These are phyloP conservation scores for Inga laurina DNA, from an alignment of 306 rosid species.

Conservation along the genomic window DNA sequence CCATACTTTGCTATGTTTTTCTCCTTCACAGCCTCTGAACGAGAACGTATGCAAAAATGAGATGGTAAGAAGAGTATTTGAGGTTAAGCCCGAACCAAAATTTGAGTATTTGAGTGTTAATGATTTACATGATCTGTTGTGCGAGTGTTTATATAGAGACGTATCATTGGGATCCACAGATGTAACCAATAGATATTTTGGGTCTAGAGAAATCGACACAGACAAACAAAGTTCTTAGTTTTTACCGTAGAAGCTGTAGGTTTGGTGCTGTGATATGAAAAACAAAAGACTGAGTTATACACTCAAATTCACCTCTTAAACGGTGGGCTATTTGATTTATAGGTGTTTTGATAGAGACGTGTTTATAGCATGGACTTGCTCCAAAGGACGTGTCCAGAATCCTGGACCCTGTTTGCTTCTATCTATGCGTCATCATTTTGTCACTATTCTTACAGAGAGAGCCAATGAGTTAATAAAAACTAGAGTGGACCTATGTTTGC, in stretches of 20 bases:
- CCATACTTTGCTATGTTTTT: conserved; percentile 17
- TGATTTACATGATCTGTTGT: neutral
- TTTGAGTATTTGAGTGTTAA: neutral
- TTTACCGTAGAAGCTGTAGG: neutral
- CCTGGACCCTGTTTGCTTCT: neutral
- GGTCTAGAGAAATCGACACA: neutral
- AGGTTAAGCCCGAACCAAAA: too few species aligned
- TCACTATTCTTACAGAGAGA: neutral
- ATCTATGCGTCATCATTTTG: neutral
- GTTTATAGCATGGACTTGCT: neutral
- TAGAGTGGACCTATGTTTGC: neutral
- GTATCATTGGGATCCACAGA: neutral
- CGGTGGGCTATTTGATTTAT: neutral
- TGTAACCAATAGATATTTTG: neutral
- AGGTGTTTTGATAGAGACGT: neutral
- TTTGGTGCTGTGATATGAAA: neutral
- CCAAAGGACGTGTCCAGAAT: neutral
- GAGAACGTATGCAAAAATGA: neutral
- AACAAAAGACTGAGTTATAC: neutral
- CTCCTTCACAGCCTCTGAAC: neutral
- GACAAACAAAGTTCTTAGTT: neutral
- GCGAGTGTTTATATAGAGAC: neutral
- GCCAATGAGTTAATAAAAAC: neutral
- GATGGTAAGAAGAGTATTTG: neutral
- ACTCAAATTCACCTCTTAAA: neutral